A percentile compares a stretch with the other conserved stretches of the same genome.
Conservation (phyloP, 352 stramenopile species). For the Phytophthora palmivora region DNA sequence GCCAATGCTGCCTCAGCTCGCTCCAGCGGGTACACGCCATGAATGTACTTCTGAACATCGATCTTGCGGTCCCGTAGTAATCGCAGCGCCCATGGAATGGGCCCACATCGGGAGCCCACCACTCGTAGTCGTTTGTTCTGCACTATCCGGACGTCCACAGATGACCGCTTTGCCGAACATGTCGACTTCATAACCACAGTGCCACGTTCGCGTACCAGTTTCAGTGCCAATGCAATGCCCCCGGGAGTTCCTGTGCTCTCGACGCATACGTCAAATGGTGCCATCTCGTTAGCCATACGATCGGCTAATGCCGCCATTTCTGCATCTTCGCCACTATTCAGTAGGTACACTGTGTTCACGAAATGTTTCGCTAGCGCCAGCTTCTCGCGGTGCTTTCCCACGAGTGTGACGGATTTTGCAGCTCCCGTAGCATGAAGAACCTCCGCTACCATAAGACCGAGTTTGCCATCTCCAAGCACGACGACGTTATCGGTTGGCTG, state of each 20-base stretch:
- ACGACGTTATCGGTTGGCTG: slow-evolving; percentile 62
- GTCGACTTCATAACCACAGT: slow-evolving; percentile 66
- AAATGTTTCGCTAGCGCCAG: slow-evolving; percentile 58
- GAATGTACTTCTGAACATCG: slow-evolving; percentile 73
- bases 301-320: slow-evolving; percentile 34
- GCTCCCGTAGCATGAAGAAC: slow-evolving; percentile 56
- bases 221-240: slow-evolving; percentile 50
- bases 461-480: slow-evolving; percentile 90
- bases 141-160: slow-evolving; percentile 33
- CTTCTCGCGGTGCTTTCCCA: slow-evolving; percentile 71
- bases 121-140: slow-evolving; percentile 59
- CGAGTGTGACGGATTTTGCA: slow-evolving; percentile 49
- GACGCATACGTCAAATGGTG: slow-evolving; percentile 67
- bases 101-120: slow-evolving; percentile 72
- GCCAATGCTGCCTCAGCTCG: slow-evolving; percentile 52
- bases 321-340: slow-evolving; percentile 28
- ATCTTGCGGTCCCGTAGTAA: slow-evolving; percentile 59
- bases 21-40: slow-evolving; percentile 67
- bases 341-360: slow-evolving; percentile 41
- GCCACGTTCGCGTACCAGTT: slow-evolving; percentile 45
- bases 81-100: slow-evolving; percentile 60
- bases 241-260: slow-evolving; percentile 66
- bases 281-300: slow-evolving; percentile 24
- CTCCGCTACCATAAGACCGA: slow-evolving; percentile 88
- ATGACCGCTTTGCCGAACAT: slow-evolving; percentile 42